Evolutionary conservation across 2,329 filamentous ascomycete genomes (phyloP).

Genomic region (Ceratocystis cacaofunesta): DNA sequence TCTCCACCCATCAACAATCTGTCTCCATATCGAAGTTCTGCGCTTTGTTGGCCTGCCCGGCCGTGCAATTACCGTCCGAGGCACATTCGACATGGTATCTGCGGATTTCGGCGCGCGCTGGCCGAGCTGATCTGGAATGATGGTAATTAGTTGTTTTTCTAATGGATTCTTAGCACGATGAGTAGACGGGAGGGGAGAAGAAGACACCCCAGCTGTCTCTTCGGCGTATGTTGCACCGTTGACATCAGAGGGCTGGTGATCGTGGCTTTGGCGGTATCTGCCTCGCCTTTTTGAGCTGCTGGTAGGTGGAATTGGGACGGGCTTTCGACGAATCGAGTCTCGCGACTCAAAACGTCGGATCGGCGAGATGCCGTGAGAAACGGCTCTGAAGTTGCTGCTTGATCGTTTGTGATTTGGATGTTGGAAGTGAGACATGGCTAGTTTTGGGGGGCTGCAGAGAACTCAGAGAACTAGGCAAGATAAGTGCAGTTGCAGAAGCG

Average conservation of each 20-base stretch:
- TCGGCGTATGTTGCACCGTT: not conserved
- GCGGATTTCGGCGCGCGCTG: not conserved
- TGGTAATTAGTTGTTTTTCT: conserved; percentile 1
- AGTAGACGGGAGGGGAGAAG: not conserved
- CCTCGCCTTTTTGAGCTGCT: not conserved
- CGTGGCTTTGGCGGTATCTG: not conserved
- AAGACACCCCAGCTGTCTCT: not conserved
- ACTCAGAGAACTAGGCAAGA: not conserved
- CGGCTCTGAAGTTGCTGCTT: not conserved
- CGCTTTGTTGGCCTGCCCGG: not conserved
- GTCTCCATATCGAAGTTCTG: not conserved
- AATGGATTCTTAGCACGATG: not conserved
- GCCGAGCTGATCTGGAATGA: conserved; percentile 5
- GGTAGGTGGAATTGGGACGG: not conserved
- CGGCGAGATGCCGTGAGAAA: not conserved
- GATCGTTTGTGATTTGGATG: not conserved
- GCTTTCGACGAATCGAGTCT: conserved; percentile 14
- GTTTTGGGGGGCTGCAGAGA: not conserved
- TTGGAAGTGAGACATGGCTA: not conserved
- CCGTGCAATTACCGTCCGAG: conserved; percentile 10
- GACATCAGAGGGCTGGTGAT: not conserved
- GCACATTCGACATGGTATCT: not conserved
- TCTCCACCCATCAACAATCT: not conserved
- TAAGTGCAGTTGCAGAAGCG: not conserved
- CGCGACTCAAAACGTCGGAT: conserved; percentile 4